A percentile compares a stretch with the other conserved stretches of the same genome.
phyloP scores from a whole-genome alignment of 345 rosid species.

The Mercurialis annua region DNA sequence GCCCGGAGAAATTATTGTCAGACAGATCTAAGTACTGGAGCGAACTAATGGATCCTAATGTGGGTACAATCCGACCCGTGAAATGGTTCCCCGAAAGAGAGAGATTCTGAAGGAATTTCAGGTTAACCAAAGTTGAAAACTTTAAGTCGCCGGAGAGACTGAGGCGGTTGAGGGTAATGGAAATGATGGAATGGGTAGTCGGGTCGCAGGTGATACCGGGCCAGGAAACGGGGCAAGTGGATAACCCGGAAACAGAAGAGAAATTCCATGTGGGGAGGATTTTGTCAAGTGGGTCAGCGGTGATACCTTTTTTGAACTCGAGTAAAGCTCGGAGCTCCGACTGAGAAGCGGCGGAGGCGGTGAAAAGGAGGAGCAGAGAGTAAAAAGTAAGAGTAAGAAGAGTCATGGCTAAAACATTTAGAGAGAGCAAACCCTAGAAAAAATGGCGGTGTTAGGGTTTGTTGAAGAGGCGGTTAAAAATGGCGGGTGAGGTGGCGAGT shows the following conservation, averaged over 20 bases:
- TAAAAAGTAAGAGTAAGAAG: neutral
- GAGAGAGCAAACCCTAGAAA: neutral
- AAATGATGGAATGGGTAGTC: slow-evolving; percentile 40
- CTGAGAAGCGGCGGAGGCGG: neutral
- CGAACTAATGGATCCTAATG: slow-evolving; percentile 58
- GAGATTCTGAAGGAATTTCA: slow-evolving; percentile 56
- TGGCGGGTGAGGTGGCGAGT: slow-evolving; percentile 31
- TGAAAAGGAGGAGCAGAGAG: neutral
- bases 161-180: slow-evolving; percentile 53
- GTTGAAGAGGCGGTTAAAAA: slow-evolving; percentile 26
- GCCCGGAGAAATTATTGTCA: slow-evolving; percentile 61
- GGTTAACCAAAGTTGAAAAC: slow-evolving; percentile 53
- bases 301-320: slow-evolving; percentile 89
- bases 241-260: slow-evolving; percentile 30
- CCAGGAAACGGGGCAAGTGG: slow-evolving; percentile 54
- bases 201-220: slow-evolving; percentile 68
- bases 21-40: slow-evolving; percentile 87
- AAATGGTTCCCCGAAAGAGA: slow-evolving; percentile 71
- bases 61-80: slow-evolving; percentile 83
- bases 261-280: slow-evolving; percentile 44
- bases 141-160: slow-evolving; percentile 74
- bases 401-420: neutral
- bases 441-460: slow-evolving; percentile 11
- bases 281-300: slow-evolving; percentile 38
- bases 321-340: slow-evolving; percentile 63